Evolutionary conservation across 495 filamentous ascomycete genomes (phyloP).

Genomic region (Neurospora intermedia): DNA sequence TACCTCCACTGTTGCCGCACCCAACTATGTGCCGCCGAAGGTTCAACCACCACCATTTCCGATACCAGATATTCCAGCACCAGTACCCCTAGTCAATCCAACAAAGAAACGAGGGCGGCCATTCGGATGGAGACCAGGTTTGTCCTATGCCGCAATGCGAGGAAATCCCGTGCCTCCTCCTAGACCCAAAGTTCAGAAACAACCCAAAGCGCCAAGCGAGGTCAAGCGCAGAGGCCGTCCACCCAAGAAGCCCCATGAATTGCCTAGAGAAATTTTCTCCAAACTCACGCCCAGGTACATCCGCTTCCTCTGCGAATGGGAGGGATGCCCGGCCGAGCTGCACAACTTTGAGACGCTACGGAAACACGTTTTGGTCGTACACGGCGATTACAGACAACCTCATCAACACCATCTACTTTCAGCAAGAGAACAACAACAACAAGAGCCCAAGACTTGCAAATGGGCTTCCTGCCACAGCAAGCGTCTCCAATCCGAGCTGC

Average conservation of each 20-base stretch:
- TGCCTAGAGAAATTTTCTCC: constrained; percentile 16
- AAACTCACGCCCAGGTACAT: constrained; percentile 16
- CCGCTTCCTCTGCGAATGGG: constrained; percentile 27
- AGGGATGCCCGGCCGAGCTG: constrained; percentile 52
- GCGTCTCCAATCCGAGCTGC: constrained; percentile 14
- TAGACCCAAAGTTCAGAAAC: constrained; percentile 6
- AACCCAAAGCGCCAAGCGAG: constrained; percentile 8
- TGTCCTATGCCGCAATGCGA: constrained; percentile 7
- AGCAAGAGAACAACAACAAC: background rate
- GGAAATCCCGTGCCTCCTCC: background rate
- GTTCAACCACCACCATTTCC: background rate
- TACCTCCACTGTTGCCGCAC: background rate
- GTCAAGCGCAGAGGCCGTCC: constrained; percentile 13
- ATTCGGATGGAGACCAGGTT: constrained; percentile 18
- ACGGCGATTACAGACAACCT: constrained; percentile 13
- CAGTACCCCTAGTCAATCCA: background rate
- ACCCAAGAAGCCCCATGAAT: constrained; percentile 11
- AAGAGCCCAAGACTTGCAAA: constrained; percentile 7
- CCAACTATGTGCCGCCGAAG: background rate
- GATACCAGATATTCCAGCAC: background rate
- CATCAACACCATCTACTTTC: background rate
- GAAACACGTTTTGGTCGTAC: constrained; percentile 53
- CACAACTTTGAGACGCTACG: constrained; percentile 65
- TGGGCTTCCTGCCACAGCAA: background rate
- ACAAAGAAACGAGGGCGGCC: constrained; percentile 22